phyloP scores from a whole-genome alignment of 805 yeast genomes.

The Kurtzmaniella cleridarum region DNA sequence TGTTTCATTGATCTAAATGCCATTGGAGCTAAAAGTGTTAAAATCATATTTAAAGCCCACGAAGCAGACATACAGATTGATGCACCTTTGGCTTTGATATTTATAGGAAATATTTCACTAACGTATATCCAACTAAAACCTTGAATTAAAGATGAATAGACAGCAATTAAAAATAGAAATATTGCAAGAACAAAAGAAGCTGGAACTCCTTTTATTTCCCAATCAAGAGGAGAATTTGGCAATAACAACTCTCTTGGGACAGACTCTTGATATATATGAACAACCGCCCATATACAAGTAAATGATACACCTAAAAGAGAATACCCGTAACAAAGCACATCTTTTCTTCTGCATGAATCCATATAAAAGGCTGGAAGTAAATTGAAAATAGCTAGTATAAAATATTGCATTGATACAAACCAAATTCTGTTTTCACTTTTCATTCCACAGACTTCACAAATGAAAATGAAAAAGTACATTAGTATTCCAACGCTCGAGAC shows the following conservation, averaged over 20 bases:
- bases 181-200: slow-evolving; percentile 42
- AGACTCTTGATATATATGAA: slow-evolving; percentile 18
- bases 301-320: slow-evolving; percentile 30
- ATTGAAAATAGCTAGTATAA: slow-evolving; percentile 36
- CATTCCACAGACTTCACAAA: slow-evolving; percentile 46
- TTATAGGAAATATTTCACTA: slow-evolving; percentile 43
- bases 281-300: slow-evolving; percentile 26
- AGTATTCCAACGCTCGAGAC: slow-evolving; percentile 40
- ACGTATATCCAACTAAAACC: slow-evolving; percentile 47
- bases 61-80: slow-evolving; percentile 42
- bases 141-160: slow-evolving; percentile 41
- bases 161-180: slow-evolving; percentile 39
- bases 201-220: slow-evolving; percentile 30
- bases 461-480: slow-evolving; percentile 39
- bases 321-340: slow-evolving; percentile 40
- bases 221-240: slow-evolving; percentile 24
- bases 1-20: slow-evolving; percentile 29
- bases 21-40: slow-evolving; percentile 38
- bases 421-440: slow-evolving; percentile 24
- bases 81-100: slow-evolving; percentile 42
- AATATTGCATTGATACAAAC: slow-evolving; percentile 34
- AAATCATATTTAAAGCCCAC: slow-evolving; percentile 35
- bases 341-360: slow-evolving; percentile 43
- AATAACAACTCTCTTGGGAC: slow-evolving; percentile 3
- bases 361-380: slow-evolving; percentile 39